Conservation (phyloP, 805 yeast species). For the Ogataea henricii region DNA sequence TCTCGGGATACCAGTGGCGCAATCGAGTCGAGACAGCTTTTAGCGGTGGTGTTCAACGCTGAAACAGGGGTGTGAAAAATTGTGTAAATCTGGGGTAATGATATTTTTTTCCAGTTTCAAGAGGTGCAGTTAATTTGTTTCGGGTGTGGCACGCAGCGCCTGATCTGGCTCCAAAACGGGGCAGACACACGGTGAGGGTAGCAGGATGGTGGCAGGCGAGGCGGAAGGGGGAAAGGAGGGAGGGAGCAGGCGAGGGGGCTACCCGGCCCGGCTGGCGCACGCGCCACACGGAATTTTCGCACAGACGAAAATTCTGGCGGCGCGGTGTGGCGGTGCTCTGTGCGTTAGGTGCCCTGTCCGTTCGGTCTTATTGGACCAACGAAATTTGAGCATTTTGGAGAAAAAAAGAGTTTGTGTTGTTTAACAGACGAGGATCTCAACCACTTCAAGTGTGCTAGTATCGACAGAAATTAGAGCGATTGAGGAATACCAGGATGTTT, state of each 20-base stretch:
- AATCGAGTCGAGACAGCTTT: too few relatives aligned
- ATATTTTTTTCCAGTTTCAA: neutral
- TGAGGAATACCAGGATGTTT: constrained; percentile 9
- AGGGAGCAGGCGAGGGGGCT: too few relatives aligned
- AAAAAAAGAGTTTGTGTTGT: constrained; percentile 9
- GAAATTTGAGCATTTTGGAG: constrained; percentile 11
- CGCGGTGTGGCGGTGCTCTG: neutral
- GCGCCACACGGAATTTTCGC: constrained; percentile 5
- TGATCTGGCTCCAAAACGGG: too few relatives aligned
- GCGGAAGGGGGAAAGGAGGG: too few relatives aligned
- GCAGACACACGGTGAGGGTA: too few relatives aligned
- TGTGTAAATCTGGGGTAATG: constrained; percentile 6
- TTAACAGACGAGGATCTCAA: neutral
- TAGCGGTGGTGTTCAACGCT: too few relatives aligned
- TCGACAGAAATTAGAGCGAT: constrained; percentile 4
- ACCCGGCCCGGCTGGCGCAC: too few relatives aligned
- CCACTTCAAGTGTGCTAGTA: neutral
- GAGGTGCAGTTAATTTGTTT: neutral
- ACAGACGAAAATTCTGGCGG: neutral
- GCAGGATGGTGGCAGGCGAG: too few relatives aligned
- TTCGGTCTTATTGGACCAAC: constrained; percentile 14
- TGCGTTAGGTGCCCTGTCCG: constrained; percentile 7
- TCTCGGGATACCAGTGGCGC: neutral
- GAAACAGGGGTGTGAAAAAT: neutral
- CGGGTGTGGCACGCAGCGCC: too few relatives aligned